phyloP scores from a whole-genome alignment of 2,329 filamentous ascomycete species.

The Sarocladiaceae sp. region DNA sequence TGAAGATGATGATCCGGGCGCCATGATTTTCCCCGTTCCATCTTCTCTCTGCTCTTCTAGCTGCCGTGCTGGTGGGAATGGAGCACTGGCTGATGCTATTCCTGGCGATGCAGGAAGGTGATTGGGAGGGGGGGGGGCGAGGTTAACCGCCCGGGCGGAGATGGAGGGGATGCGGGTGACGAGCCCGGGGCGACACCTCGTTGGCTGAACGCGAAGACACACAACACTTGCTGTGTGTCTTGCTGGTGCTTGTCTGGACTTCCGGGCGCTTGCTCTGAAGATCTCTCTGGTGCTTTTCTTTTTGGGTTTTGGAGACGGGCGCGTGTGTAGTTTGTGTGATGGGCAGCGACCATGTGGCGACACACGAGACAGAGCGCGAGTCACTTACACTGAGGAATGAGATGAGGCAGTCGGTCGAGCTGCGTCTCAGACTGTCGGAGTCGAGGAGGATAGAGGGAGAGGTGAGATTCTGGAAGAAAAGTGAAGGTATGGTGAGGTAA shows the following conservation, averaged over 20 bases:
- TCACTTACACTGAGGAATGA: not conserved
- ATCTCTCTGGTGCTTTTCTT: not conserved
- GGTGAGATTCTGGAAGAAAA: not conserved
- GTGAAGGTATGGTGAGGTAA: not conserved
- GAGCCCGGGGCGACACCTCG: not conserved
- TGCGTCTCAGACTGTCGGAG: not conserved
- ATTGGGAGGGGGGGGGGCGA: not conserved
- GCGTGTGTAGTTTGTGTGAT: not conserved
- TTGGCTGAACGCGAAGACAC: not conserved
- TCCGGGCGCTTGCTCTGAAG: constrained; percentile 2
- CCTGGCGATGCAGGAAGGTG: not conserved
- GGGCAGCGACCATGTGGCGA: not conserved
- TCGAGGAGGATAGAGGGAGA: not conserved
- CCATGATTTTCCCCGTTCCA: not conserved
- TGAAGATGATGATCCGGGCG: not conserved
- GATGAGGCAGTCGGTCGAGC: not conserved
- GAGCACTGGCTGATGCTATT: not conserved
- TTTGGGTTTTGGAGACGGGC: not conserved
- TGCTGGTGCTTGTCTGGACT: constrained; percentile 2
- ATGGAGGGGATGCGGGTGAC: constrained; percentile 5
- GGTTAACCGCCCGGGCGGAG: constrained; percentile 5
- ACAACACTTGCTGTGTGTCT: not conserved
- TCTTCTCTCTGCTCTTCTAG: not conserved
- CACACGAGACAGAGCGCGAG: not conserved
- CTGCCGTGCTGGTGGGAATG: not conserved